Percentiles rank a stretch among this genome's conserved stretches.
These are phyloP conservation scores for Plasmodium falciparum DNA, from an alignment of 169 alveolate species.

Conservation along the genomic window DNA sequence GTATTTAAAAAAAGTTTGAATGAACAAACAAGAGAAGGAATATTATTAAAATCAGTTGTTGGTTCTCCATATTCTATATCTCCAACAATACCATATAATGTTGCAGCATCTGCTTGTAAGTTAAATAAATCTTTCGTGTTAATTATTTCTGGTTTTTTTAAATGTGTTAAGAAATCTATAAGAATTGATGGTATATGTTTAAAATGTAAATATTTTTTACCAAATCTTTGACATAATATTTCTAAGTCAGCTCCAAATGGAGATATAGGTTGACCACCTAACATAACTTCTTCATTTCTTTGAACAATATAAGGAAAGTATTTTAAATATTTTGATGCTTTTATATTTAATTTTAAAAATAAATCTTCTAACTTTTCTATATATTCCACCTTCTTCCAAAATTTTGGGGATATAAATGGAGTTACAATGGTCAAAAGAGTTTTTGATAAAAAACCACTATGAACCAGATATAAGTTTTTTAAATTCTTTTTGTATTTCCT, in stretches of 20 bases:
- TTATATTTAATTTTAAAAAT: slow-evolving; percentile 77
- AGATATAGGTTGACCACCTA: slow-evolving; percentile 81
- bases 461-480: slow-evolving; percentile 81
- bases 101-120: slow-evolving; percentile 79
- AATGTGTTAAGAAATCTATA: slow-evolving; percentile 77
- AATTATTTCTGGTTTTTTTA: slow-evolving; percentile 74
- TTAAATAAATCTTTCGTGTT: slow-evolving; percentile 80
- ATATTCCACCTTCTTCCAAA: slow-evolving; percentile 81
- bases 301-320: slow-evolving; percentile 85
- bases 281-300: slow-evolving; percentile 82
- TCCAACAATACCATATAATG: slow-evolving; percentile 79
- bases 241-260: slow-evolving; percentile 84
- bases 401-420: slow-evolving; percentile 80
- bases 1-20: slow-evolving; percentile 80
- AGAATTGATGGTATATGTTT: slow-evolving; percentile 81
- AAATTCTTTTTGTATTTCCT: slow-evolving; percentile 80
- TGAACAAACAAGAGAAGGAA: slow-evolving; percentile 81
- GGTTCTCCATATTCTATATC: slow-evolving; percentile 80
- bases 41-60: slow-evolving; percentile 72
- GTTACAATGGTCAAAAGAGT: slow-evolving; percentile 78
- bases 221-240: slow-evolving; percentile 80
- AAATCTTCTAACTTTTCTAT: slow-evolving; percentile 82
- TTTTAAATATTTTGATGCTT: slow-evolving; percentile 77
- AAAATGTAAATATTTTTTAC: slow-evolving; percentile 80
- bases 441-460: slow-evolving; percentile 81